Base-by-base conservation (phyloP, 2,329 filamentous ascomycete species). In the Sphaerulina musiva region DNA sequence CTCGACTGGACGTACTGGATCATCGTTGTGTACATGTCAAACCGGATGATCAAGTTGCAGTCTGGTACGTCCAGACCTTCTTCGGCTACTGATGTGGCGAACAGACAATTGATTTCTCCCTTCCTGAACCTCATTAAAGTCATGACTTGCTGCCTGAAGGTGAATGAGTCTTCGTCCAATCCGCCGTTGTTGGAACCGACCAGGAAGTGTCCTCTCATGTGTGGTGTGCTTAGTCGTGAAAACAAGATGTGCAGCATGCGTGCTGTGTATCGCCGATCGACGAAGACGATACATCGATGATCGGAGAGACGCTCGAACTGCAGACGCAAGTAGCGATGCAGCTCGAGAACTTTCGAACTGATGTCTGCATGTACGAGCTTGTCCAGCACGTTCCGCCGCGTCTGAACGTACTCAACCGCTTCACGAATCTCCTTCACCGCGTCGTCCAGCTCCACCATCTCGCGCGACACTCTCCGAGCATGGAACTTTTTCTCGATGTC, bases 1-100 rank as follows among this genome's bases (percentile, higher is more conserved):
- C 89, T 82, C 11, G 91, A 96, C 69, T 98, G 93, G 17, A 97
- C 84, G 67, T 96, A 97, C 66, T 95, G 88, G 49, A 97, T 97
- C 70, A 95, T 83, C 0, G 92, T 96, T 9, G 80, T 78, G 70
- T 90, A 95, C 2, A 95, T 79, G 66, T 97, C 89, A 64, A 96
- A 98, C 2, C 91, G 76, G 26, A 85, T 71, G 9, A 85, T 78
- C n/a, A 85, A 68, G 59, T 85, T 85, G 70, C 82, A 85, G 55
- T 83, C 80, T 4, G 81, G 81, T 20, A 85, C 82, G 64, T 85
- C 82, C 6, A 85, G 75, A 0, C 82, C 82, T 70, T 85, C 82
- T 65, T 85, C 82, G 3, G 80, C 82, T 2, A 85, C 80, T 10
- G 81, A 82, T 6, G 82, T 85, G 38, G 81, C 78, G 63, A 85